Evolutionary conservation across 495 filamentous ascomycete species (phyloP).

Genomic region (Penicillium taxi): DNA sequence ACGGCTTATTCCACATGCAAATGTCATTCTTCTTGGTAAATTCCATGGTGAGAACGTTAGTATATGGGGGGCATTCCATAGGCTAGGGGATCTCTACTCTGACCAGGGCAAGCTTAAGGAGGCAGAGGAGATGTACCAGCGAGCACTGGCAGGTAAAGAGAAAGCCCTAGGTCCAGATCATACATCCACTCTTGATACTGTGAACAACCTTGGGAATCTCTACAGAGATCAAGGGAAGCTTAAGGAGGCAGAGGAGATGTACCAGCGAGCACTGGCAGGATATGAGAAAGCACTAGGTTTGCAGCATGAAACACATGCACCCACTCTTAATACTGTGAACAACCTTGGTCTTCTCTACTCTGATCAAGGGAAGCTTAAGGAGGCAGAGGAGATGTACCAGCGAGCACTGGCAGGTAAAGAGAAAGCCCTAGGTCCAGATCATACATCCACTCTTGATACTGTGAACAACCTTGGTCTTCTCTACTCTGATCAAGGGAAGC

Average conservation of each 20-base stretch:
- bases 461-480: not conserved
- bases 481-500: not conserved
- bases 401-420: not conserved
- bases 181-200: too few relatives aligned
- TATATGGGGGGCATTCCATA: constrained; percentile 10
- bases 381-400: constrained; percentile 1
- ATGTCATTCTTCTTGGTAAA: constrained; percentile 8
- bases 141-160: constrained; percentile 15
- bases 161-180: constrained; percentile 18
- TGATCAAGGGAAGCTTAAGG: not conserved
- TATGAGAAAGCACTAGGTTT: not conserved
- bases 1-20: constrained; percentile 34
- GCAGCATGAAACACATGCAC: too few relatives aligned
- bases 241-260: constrained; percentile 1
- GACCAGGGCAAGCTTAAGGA: constrained; percentile 23
- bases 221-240: constrained; percentile 1
- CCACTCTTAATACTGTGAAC: too few relatives aligned
- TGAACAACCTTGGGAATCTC: not conserved
- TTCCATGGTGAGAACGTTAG: constrained; percentile 3
- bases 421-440: not conserved
- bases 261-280: not conserved
- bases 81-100: constrained; percentile 10
- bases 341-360: too few relatives aligned
- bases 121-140: constrained; percentile 26
- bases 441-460: not conserved